Evolutionary conservation across 306 rosid species (phyloP).

Genomic region (Cucurbita moschata): DNA sequence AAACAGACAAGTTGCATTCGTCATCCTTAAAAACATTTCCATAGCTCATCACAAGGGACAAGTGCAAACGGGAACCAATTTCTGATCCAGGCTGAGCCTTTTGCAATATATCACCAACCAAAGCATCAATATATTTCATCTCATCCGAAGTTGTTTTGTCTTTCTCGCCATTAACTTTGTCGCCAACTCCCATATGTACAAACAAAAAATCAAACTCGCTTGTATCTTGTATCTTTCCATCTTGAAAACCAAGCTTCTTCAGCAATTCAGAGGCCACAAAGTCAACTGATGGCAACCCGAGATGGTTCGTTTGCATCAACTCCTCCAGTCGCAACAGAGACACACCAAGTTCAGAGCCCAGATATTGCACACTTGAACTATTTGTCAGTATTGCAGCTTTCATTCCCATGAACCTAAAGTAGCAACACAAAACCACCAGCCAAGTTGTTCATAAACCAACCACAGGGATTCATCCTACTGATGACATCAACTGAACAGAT

Average conservation of each 20-base stretch:
- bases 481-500: not conserved
- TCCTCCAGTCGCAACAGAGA: constrained; percentile 30
- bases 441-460: not conserved
- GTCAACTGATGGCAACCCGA: constrained; percentile 10
- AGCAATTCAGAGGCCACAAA: constrained; percentile 36
- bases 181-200: constrained; percentile 61
- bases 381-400: constrained; percentile 61
- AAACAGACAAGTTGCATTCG: constrained; percentile 34
- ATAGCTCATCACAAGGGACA: constrained; percentile 65
- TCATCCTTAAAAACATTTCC: constrained; percentile 39
- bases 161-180: constrained; percentile 19
- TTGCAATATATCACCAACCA: constrained; percentile 50
- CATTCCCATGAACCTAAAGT: constrained; percentile 89
- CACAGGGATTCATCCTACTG: not conserved
- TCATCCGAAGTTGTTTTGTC: constrained; percentile 22
- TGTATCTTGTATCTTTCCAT: constrained; percentile 35
- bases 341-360: constrained; percentile 52
- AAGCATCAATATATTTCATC: constrained; percentile 39
- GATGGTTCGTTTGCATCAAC: constrained; percentile 10
- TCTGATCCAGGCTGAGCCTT: constrained; percentile 46
- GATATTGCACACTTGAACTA: constrained; percentile 45
- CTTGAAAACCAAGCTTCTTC: constrained; percentile 66
- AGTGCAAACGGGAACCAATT: constrained; percentile 56
- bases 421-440: constrained; percentile 10
- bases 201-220: constrained; percentile 60